These are phyloP conservation scores for Carnegiea gigantea DNA, from an alignment of 179 eudicot species.

Conservation along the genomic window DNA sequence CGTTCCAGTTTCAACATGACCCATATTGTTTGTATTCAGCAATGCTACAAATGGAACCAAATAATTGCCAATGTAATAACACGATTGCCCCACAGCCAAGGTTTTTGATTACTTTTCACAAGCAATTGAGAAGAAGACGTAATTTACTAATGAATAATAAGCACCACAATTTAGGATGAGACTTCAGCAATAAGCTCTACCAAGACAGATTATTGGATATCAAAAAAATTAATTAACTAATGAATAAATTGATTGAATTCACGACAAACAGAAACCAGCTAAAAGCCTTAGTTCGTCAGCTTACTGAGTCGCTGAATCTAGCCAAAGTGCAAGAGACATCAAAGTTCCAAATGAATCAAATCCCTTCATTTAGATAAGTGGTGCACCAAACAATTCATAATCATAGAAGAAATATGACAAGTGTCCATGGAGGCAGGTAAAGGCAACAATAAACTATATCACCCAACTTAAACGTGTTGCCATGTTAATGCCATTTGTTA, in stretches of 20 bases:
- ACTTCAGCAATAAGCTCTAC: neutral
- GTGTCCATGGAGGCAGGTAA: neutral
- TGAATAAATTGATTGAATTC: neutral
- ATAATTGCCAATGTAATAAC: neutral
- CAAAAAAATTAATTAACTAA: neutral
- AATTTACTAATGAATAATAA: too few relatives aligned
- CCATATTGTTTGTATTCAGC: neutral
- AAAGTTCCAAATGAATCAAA: neutral
- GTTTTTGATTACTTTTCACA: neutral
- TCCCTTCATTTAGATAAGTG: neutral
- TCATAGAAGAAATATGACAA: neutral
- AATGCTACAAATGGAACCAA: neutral
- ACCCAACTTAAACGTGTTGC: constrained; percentile 14
- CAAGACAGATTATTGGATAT: neutral
- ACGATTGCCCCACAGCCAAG: neutral
- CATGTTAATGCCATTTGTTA: constrained; percentile 4
- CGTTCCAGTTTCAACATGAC: neutral
- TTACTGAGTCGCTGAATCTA: neutral
- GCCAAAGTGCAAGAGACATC: neutral
- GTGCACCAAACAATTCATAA: constrained; percentile 2
- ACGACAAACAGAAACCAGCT: neutral
- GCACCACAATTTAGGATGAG: neutral
- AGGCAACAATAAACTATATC: neutral
- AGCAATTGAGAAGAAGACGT: neutral
- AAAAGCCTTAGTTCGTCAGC: neutral